phyloP scores from a whole-genome alignment of 352 stramenopile species.

The Phytopythium aichiense region DNA sequence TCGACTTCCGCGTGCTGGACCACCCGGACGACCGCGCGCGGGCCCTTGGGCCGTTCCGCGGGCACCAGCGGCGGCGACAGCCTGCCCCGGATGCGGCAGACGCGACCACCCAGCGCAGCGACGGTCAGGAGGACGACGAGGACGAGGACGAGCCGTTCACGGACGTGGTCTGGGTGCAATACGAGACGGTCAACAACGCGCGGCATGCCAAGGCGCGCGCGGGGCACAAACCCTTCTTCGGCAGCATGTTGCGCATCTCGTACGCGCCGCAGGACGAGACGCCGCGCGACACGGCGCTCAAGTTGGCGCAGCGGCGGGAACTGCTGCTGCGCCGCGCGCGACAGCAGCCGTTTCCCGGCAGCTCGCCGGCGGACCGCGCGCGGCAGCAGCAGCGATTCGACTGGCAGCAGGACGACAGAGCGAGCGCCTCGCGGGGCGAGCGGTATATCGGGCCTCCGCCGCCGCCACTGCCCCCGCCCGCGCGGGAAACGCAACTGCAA shows the following conservation, averaged over 20 bases:
- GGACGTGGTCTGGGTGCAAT: slow-evolving; percentile 65
- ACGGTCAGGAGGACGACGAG: background rate
- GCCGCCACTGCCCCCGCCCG: slow-evolving; percentile 13
- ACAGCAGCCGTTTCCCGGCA: background rate
- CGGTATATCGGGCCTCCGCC: slow-evolving; percentile 37
- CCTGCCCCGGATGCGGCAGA: slow-evolving; percentile 10
- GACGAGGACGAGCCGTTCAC: slow-evolving; percentile 34
- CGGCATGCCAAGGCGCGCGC: slow-evolving; percentile 57
- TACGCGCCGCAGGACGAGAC: slow-evolving; percentile 68
- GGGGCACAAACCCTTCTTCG: slow-evolving; percentile 63
- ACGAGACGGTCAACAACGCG: slow-evolving; percentile 73
- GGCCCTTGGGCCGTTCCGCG: slow-evolving; percentile 10
- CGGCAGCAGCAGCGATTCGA: background rate
- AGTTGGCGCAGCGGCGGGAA: slow-evolving; percentile 55
- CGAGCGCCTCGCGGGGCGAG: background rate
- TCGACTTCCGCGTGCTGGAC: slow-evolving; percentile 47
- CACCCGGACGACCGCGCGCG: slow-evolving; percentile 34
- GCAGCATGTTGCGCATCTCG: slow-evolving; percentile 49
- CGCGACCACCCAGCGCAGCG: background rate
- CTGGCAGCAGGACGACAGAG: background rate
- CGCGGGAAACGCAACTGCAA: slow-evolving; percentile 5
- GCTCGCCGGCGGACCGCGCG: background rate
- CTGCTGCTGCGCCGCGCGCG: slow-evolving; percentile 37
- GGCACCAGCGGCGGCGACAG: background rate
- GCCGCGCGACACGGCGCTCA: slow-evolving; percentile 49